A percentile compares a stretch with the other conserved stretches of the same genome.
Evolutionary conservation across 495 filamentous ascomycete genomes (phyloP).

Genomic region (Tuber melanosporum): DNA sequence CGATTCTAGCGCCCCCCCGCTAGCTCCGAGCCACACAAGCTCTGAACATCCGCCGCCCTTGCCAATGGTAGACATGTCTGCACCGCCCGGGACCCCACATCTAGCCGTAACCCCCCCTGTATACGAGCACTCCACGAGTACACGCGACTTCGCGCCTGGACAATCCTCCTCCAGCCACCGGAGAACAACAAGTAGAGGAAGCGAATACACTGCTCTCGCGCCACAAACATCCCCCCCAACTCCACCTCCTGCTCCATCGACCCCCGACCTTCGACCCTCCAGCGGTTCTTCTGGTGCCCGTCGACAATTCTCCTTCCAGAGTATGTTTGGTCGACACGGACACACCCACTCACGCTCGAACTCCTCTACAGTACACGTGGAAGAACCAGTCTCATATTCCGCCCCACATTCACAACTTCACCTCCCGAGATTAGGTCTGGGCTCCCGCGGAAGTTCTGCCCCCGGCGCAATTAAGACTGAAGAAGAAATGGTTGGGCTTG

Average conservation of each 20-base stretch:
- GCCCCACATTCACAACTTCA: slow-evolving; percentile 15
- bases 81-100: slow-evolving; percentile 21
- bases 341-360: slow-evolving; percentile 26
- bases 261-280: slow-evolving; percentile 46
- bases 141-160: slow-evolving; percentile 37
- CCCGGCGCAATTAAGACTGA: slow-evolving; percentile 52
- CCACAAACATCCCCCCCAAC: slow-evolving; percentile 41
- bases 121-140: slow-evolving; percentile 10
- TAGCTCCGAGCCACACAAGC: slow-evolving; percentile 7
- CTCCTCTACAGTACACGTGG: not conserved
- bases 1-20: slow-evolving; percentile 12
- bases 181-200: slow-evolving; percentile 42
- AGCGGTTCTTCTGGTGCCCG: slow-evolving; percentile 44
- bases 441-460: slow-evolving; percentile 11
- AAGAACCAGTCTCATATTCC: slow-evolving; percentile 12
- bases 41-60: slow-evolving; percentile 10
- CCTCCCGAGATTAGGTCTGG: slow-evolving; percentile 21
- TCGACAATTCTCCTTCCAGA: slow-evolving; percentile 86
- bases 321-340: slow-evolving; percentile 22
- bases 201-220: slow-evolving; percentile 45
- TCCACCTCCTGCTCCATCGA: slow-evolving; percentile 44
- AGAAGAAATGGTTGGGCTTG: slow-evolving; percentile 81
- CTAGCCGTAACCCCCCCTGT: slow-evolving; percentile 25
- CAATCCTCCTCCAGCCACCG: slow-evolving; percentile 36
- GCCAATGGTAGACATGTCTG: slow-evolving; percentile 20